Conservation (phyloP, 768 basidiomycete species). For the Collybiopsis confluens region DNA sequence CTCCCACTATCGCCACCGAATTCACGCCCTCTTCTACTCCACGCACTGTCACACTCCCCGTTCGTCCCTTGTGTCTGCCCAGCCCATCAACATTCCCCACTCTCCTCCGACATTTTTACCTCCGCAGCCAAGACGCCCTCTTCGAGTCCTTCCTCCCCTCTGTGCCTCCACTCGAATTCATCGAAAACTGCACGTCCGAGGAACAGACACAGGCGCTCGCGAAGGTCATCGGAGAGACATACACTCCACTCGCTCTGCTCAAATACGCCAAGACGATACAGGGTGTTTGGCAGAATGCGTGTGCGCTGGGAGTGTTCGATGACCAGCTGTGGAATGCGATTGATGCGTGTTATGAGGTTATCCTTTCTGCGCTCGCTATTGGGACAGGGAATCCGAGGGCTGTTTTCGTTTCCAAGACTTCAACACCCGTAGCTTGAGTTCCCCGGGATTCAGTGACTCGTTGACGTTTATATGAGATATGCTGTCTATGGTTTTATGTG, state of each 20-base stretch:
- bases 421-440: not conserved
- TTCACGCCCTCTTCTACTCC: conserved; percentile 28
- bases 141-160: conserved; percentile 56
- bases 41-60: conserved; percentile 44
- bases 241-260: conserved; percentile 43
- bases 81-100: conserved; percentile 56
- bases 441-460: too few relatives aligned
- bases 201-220: conserved; percentile 23
- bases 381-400: conserved; percentile 34
- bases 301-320: conserved; percentile 65
- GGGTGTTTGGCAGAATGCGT: conserved; percentile 71
- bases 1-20: conserved; percentile 20
- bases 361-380: conserved; percentile 56
- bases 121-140: conserved; percentile 47
- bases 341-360: conserved; percentile 63
- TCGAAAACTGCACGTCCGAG: conserved; percentile 21
- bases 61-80: conserved; percentile 61
- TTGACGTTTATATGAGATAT: not conserved
- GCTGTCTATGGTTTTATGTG: not conserved
- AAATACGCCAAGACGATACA: conserved; percentile 45
- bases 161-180: conserved; percentile 36
- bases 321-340: conserved; percentile 62
- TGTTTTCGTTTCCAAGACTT: not conserved
- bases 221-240: conserved; percentile 32
- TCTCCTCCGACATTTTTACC: conserved; percentile 65